Evolutionary conservation across 257 asterid species (phyloP).

Genomic region (Scutellaria minor): DNA sequence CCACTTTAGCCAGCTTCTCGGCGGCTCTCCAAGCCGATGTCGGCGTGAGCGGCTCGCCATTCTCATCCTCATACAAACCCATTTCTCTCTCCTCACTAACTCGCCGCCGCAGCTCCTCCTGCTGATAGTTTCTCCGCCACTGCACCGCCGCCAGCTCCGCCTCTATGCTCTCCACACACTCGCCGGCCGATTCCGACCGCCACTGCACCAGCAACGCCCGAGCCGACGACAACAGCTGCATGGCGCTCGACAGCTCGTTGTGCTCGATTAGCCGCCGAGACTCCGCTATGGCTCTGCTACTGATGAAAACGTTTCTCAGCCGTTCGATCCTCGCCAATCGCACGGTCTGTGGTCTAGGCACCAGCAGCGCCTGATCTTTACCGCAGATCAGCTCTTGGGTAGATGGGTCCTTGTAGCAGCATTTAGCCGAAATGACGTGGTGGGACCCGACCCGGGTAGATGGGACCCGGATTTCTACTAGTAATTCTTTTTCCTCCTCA

Average conservation of each 20-base stretch:
- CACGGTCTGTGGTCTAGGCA: constrained; percentile 67
- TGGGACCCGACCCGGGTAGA: constrained; percentile 52
- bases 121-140: constrained; percentile 57
- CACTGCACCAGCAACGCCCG: constrained; percentile 66
- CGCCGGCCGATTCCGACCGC: constrained; percentile 49
- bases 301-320: constrained; percentile 63
- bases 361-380: constrained; percentile 53
- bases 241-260: constrained; percentile 64
- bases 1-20: constrained; percentile 66
- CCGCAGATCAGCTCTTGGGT: constrained; percentile 58
- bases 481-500: constrained; percentile 73
- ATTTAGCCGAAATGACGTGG: constrained; percentile 62
- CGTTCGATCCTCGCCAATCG: constrained; percentile 63
- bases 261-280: constrained; percentile 70
- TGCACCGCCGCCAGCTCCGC: constrained; percentile 72
- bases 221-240: constrained; percentile 74
- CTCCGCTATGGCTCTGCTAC: constrained; percentile 79
- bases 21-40: constrained; percentile 79
- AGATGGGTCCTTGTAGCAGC: constrained; percentile 66
- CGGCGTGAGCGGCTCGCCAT: constrained; percentile 79
- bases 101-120: constrained; percentile 44
- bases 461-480: constrained; percentile 74
- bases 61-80: constrained; percentile 53
- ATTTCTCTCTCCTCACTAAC: constrained; percentile 44
- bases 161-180: constrained; percentile 57